Percentiles rank a stretch among this genome's conserved stretches.
Evolutionary conservation across 164 flowering plant species (phyloP).

Genomic region (Tetracentron sinense): DNA sequence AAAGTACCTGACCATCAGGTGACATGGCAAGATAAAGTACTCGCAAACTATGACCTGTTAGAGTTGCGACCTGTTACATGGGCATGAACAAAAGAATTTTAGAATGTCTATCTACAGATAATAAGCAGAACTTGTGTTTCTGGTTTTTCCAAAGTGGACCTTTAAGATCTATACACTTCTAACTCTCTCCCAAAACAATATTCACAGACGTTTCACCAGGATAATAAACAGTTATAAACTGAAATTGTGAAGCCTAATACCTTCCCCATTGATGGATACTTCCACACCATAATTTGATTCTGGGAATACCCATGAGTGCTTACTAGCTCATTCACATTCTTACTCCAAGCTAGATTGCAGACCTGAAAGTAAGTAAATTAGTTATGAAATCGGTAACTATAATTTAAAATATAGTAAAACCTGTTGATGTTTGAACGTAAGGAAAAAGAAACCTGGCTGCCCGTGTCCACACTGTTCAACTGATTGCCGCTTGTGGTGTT

Average conservation of each 20-base stretch:
- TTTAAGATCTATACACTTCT: too few relatives aligned
- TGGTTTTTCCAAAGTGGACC: too few relatives aligned
- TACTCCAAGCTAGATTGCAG: constrained; percentile 95
- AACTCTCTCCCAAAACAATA: background rate
- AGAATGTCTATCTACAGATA: too few relatives aligned
- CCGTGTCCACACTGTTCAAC: constrained; percentile 75
- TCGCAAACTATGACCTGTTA: constrained; percentile 87
- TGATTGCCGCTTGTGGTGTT: constrained; percentile 86
- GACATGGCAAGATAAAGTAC: constrained; percentile 94
- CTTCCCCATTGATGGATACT: constrained; percentile 89
- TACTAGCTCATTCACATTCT: constrained; percentile 92
- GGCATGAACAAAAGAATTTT: too few relatives aligned
- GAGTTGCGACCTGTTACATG: constrained; percentile 75
- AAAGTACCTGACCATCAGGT: constrained; percentile 93
- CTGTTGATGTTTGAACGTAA: background rate
- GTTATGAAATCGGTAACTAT: background rate
- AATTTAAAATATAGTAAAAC: background rate
- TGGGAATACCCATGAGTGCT: constrained; percentile 99
- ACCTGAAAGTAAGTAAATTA: constrained; percentile 42
- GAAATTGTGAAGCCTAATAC: constrained; percentile 34
- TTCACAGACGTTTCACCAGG: background rate
- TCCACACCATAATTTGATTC: constrained; percentile 99
- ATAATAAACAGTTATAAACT: background rate
- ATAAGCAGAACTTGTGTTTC: too few relatives aligned
- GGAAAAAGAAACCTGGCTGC: constrained; percentile 68